Base-by-base conservation (phyloP, 208 protist species). In the Strigomonas culicis region DNA sequence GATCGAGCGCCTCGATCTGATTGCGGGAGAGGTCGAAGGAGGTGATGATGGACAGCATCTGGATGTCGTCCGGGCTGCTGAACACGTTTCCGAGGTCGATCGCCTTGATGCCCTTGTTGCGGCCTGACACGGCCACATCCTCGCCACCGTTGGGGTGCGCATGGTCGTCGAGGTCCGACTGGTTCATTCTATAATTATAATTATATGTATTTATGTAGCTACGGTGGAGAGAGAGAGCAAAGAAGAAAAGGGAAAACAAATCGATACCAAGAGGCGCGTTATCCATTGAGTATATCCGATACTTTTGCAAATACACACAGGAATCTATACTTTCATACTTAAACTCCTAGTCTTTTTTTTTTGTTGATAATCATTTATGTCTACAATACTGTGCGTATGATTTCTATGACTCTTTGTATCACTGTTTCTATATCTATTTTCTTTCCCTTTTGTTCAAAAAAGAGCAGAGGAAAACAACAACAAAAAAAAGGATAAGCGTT, bases 11-110 rank as follows among this genome's bases (percentile, higher is more conserved):
- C 44, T 76, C 58, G 34, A 95, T 80, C 27, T 82, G 68, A 49
- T 95, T 95, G 44, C 80, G 86, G 0, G 89, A 95, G 34, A 95
- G 74, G 58, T 95, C 89, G 56, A 92, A 88, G 47, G 79, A 83
- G 15, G 83, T 93, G 70, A 95, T 87, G 49, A 84, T 68, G 0
- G 71, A 21, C 3, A 95, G 76, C 61, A 88, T 72, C 41, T 73
- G 63, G 8, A 65, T 70, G 53, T 92, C 82, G 52, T 91, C 69
- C 0, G 72, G 25, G 13, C 74, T 79, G 24, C 76, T 65, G 50
- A 95, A 84, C 13, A 92, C 88, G 32, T 66, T 55, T 8, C 59
- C 75, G n/a, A 95, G 78, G 63, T 95, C 88, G 59, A 95, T 90
- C 3, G 66, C 60, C 24, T 75, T 74, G 57, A 95, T 95, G 44